These are phyloP conservation scores for Nicotiana rustica DNA, from an alignment of 305 asterid genomes.

Conservation along the genomic window DNA sequence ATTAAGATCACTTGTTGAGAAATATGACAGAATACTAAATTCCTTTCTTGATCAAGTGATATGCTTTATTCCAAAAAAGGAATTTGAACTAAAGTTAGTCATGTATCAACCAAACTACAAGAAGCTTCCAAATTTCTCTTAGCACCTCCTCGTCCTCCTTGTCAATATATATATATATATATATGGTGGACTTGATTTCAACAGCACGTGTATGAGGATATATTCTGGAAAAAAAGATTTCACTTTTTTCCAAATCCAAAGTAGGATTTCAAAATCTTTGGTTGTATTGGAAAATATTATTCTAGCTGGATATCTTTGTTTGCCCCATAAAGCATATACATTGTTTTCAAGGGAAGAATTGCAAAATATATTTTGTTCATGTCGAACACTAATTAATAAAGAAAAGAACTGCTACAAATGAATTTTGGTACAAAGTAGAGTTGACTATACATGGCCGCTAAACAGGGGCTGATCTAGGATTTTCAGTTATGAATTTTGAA, in stretches of 20 bases:
- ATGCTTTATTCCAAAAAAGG: background rate
- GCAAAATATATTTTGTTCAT: background rate
- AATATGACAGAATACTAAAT: background rate
- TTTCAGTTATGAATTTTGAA: too few species aligned
- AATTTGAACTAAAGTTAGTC: background rate
- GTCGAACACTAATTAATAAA: background rate
- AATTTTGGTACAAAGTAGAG: too few species aligned
- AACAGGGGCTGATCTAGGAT: too few species aligned
- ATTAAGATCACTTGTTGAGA: too few species aligned
- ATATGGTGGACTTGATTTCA: background rate
- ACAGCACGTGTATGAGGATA: background rate
- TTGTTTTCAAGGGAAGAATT: background rate
- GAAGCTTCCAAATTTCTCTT: background rate
- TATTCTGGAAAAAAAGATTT: too few species aligned
- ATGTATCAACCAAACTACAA: background rate
- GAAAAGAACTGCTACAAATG: too few species aligned
- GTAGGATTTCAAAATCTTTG: background rate
- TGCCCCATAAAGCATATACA: background rate
- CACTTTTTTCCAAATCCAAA: background rate
- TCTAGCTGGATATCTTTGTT: background rate
- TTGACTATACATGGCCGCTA: too few species aligned
- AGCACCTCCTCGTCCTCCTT: background rate
- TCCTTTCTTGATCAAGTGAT: background rate
- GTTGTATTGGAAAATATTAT: background rate
- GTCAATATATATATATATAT: too few species aligned